These are phyloP conservation scores for Mycena albidolilacea DNA, from an alignment of 768 basidiomycete species.

Conservation along the genomic window DNA sequence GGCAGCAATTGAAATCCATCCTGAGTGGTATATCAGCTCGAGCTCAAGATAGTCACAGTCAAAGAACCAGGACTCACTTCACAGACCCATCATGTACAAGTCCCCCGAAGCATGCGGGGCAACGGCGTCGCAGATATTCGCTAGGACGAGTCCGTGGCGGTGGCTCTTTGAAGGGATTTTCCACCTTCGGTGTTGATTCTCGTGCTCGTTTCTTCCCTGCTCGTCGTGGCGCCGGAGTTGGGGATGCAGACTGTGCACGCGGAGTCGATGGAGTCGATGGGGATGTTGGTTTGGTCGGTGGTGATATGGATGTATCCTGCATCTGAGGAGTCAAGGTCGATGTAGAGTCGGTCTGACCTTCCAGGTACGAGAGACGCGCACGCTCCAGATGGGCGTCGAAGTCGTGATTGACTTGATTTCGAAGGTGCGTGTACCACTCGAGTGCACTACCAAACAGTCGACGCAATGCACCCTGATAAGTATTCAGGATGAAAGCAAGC, in stretches of 20 bases:
- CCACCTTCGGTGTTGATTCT: neutral
- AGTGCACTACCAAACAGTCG: neutral
- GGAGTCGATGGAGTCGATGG: neutral
- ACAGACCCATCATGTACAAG: neutral
- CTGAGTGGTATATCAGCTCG: neutral
- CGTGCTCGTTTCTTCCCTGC: neutral
- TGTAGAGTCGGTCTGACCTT: neutral
- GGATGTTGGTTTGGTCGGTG: no score
- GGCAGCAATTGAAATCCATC: slow-evolving; percentile 9
- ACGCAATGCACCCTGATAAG: neutral
- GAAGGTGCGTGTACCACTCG: slow-evolving; percentile 17
- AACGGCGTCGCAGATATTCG: slow-evolving; percentile 15
- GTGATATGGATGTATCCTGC: no score
- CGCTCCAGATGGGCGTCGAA: neutral
- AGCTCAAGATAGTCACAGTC: no score
- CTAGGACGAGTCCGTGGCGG: slow-evolving; percentile 8
- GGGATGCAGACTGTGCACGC: neutral
- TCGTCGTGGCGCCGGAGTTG: neutral
- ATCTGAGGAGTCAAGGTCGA: neutral
- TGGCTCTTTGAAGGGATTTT: slow-evolving; percentile 1
- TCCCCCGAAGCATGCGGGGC: neutral
- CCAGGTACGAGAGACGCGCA: neutral
- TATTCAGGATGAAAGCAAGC: no score
- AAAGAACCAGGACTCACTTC: neutral
- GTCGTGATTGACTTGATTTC: neutral